Base-by-base conservation (phyloP, 371 early-diverging fungal species). In the Lichtheimia hyalospora region DNA sequence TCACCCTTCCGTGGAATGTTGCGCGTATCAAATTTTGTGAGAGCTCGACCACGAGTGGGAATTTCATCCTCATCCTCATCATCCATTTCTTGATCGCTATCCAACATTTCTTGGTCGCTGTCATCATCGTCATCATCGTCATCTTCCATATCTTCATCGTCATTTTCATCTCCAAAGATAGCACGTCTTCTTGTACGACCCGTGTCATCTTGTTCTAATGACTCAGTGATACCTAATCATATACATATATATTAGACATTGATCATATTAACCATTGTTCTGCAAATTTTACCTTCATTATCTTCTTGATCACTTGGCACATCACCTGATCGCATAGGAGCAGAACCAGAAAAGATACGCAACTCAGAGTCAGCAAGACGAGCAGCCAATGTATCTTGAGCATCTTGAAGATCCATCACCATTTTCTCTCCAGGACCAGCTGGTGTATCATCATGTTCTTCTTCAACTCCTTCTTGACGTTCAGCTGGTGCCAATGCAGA, bases 361-460 rank as follows among this genome's bases (percentile, higher is more conserved):
- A 98, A 73, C 49, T 92, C 85, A 62, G 90, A 89, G 7, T 78
- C 81, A 49, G 86, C 81, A 41, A 98, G 77, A 61, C 90, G 87
- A 42, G 92, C 89, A 18, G 89, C 89, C 28, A 95, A 68, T 0
- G 94, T 92, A 60, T 81, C 77, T 54, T 77, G 70, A 20, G 88
- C 91, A 64, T 94, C 92, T 71, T 98, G 97, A 49, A 98, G 80
- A 64, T 92, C 85, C 75, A 91, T 84, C 25, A 98, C 96, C 87
- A 98, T 89, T 56, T 88, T 83, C 67, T 97, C 96, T 21, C 97
- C 97, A 54, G 86, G 86, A 44, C 89, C 89, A 43, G 62, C 69
- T 42, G 74, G 69, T 48, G 68, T 61, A 2, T 61, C 68, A 1
- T 71, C 77, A 3, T 62, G 71, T 6, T 71, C 77, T 12, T 58